Evolutionary conservation across 73 alveolate genomes (phyloP), one percentile per base, ranked within the genome.

Genomic region (Breviolum minutum): DNA sequence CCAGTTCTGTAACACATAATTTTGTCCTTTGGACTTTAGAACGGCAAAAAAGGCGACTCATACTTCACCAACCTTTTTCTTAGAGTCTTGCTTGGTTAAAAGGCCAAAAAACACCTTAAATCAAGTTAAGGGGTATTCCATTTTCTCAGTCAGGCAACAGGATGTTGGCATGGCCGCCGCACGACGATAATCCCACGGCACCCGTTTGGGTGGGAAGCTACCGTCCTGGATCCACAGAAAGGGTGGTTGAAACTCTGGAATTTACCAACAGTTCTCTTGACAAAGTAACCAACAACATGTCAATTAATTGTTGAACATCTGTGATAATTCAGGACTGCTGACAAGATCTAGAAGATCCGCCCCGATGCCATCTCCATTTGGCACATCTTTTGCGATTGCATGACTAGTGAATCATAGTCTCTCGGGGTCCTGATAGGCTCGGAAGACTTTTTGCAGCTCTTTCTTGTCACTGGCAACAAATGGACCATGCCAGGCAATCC

Each of bases 401-500:
- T 40, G 54, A 40, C 54, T 40, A 40, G 3, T 40, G 54, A 40
- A 40, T 40, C 54, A 40, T 40, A 40, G 3, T 40, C 0, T 7
- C 26, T 48, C 11, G 70, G 70, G 13, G 89, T 4, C 98, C 98
- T 92, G 98, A 54, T 92, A 92, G 26, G 98, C 98, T 17, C 94
- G 99, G 80, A 94, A 94, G 12, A 85, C 94, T 32, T 62, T 32
- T 29, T 62, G 76, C 54, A 94, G 83, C 99, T 94, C 99, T 48
- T 80, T 80, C 84, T 94, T 94, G 94, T 77, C 94, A 60, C 91
- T 94, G 30, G 94, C 94, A 70, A 94, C 99, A 83, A 94, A 80
- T 12, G 99, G 99, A 62, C 99, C 99, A 48, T 94, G 99, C 99
- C 99, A 94, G 7, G 99, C 94, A 6, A 94, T 94, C 98, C 97